These are phyloP conservation scores for Magnolia officinalis DNA, from an alignment of 164 flowering plant species.

Conservation along the genomic window DNA sequence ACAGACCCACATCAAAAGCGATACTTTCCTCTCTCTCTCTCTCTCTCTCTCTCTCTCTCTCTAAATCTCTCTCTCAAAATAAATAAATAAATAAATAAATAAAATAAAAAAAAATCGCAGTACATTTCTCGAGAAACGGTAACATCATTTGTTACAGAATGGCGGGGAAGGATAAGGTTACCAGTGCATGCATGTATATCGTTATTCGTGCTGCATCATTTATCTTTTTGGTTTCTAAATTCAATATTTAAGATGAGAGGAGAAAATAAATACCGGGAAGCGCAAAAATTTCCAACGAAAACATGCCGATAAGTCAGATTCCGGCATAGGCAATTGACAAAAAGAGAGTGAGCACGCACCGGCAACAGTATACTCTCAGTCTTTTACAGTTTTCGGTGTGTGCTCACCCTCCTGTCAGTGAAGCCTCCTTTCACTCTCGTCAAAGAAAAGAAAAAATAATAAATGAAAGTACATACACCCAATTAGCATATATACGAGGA, in stretches of 20 bases:
- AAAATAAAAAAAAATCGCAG: too few species aligned
- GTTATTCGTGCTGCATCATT: background rate
- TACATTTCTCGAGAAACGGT: too few species aligned
- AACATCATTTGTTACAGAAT: too few species aligned
- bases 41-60: background rate
- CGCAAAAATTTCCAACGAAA: background rate
- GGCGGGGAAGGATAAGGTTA: too few species aligned
- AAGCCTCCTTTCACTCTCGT: background rate
- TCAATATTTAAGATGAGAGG: background rate
- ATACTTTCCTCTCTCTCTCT: too few species aligned
- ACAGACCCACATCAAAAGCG: background rate
- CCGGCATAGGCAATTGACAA: constrained; percentile 46
- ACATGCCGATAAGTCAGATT: background rate
- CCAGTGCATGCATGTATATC: too few species aligned
- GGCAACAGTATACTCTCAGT: constrained; percentile 27
- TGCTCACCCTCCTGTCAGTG: constrained; percentile 76
- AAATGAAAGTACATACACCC: too few species aligned
- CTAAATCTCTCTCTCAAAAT: background rate
- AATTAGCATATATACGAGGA: too few species aligned
- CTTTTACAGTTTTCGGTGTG: constrained; percentile 41
- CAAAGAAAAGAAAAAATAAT: too few species aligned
- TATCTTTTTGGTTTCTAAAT: background rate
- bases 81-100: too few species aligned
- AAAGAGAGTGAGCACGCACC: constrained; percentile 59
- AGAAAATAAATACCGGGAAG: background rate